Conservation (phyloP, 1,284 basidiomycete genomes). For the Cutaneotrichosporon sp. region DNA sequence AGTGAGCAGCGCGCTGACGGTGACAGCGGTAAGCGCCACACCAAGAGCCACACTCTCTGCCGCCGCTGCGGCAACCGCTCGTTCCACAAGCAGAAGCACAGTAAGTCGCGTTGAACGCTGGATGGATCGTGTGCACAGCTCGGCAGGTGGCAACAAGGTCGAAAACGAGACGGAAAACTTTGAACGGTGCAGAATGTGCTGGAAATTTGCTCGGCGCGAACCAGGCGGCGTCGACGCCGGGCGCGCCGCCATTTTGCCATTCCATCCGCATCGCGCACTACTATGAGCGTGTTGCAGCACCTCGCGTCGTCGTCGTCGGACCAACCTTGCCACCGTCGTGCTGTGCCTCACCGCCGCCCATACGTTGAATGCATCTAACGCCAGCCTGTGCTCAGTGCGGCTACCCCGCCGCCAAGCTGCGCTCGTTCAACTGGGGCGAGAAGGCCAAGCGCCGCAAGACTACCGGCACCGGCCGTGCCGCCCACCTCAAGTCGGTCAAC, state of each 20-base stretch:
- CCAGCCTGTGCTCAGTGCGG: constrained; percentile 91
- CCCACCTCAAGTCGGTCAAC: constrained; percentile 84
- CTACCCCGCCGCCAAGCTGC: constrained; percentile 90
- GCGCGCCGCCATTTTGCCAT: background rate
- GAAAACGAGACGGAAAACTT: too few relatives aligned
- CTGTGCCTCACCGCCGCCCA: background rate
- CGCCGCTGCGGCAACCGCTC: constrained; percentile 86
- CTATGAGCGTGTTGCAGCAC: background rate
- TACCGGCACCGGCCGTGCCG: constrained; percentile 91
- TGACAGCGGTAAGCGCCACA: constrained; percentile 82
- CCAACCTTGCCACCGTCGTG: background rate
- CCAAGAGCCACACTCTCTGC: constrained; percentile 97
- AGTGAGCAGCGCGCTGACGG: constrained; percentile 6
- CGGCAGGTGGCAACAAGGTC: background rate
- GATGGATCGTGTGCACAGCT: background rate
- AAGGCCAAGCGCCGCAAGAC: constrained; percentile 99
- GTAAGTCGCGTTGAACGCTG: constrained; percentile 52
- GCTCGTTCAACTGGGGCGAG: constrained; percentile 95
- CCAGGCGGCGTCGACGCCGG: background rate
- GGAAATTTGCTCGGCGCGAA: background rate
- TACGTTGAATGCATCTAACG: constrained; percentile 1
- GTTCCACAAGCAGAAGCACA: constrained; percentile 97
- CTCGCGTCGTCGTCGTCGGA: background rate
- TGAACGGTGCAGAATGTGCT: background rate
- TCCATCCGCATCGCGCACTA: too few relatives aligned